Evolutionary conservation across 106 monocot species (phyloP).

Genomic region (Apostasia shenzhenica): DNA sequence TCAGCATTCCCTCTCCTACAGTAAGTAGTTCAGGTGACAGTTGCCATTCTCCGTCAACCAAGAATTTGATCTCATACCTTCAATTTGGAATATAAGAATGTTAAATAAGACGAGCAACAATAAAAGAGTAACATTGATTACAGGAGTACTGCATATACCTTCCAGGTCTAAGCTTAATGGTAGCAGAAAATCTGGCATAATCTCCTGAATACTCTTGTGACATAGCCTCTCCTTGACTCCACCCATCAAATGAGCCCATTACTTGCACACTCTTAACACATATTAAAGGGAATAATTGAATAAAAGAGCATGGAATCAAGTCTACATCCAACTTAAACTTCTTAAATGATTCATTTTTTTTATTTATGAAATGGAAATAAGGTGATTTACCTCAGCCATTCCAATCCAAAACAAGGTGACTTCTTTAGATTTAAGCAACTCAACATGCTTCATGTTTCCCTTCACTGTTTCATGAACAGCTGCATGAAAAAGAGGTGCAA

Average conservation of each 20-base stretch:
- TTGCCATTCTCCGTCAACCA: constrained; percentile 80
- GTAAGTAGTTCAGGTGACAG: constrained; percentile 67
- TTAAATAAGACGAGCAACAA: background rate
- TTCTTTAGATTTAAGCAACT: constrained; percentile 27
- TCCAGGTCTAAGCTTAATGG: constrained; percentile 74
- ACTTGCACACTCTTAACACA: constrained; percentile 58
- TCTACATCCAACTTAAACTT: background rate
- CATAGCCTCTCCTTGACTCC: constrained; percentile 77
- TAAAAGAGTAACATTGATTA: background rate
- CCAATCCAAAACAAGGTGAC: constrained; percentile 48
- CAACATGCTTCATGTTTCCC: constrained; percentile 37
- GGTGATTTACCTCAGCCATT: constrained; percentile 68
- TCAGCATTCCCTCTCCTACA: constrained; percentile 57
- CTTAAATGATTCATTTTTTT: background rate
- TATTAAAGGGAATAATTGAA: no score
- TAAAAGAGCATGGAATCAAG: background rate
- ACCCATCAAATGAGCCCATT: constrained; percentile 95
- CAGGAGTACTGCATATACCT: constrained; percentile 28
- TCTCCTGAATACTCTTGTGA: constrained; percentile 58
- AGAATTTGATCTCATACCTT: constrained; percentile 90
- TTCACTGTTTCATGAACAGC: constrained; percentile 46
- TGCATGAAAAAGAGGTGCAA: constrained; percentile 6
- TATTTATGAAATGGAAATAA: background rate
- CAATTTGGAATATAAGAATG: background rate
- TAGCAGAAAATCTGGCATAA: constrained; percentile 53